Conservation (phyloP, 1,284 basidiomycete species). For the Ceratobasidium sp. region DNA sequence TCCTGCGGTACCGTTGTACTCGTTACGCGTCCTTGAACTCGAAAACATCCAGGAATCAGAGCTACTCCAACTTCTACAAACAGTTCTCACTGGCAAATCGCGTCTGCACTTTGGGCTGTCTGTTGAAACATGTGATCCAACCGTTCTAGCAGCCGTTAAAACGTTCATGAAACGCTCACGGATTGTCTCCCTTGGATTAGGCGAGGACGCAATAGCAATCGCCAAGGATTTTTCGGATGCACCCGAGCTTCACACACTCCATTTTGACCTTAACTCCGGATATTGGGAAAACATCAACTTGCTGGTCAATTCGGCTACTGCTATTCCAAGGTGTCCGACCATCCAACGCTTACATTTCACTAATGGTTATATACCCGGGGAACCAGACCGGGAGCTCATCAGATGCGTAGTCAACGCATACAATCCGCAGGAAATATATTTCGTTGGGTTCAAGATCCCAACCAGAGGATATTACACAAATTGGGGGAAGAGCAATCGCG, state of each 20-base stretch:
- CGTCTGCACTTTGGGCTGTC: background rate
- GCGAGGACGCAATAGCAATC: background rate
- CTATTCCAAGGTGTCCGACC: background rate
- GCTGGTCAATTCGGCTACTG: background rate
- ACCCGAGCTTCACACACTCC: slow-evolving; percentile 9
- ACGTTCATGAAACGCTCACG: background rate
- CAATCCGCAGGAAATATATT: background rate
- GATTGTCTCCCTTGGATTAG: slow-evolving; percentile 7
- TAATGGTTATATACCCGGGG: background rate
- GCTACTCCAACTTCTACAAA: background rate
- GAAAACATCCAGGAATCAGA: background rate
- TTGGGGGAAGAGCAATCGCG: background rate
- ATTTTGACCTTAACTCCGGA: background rate
- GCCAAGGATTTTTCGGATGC: background rate
- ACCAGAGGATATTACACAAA: too few species aligned
- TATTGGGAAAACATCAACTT: background rate
- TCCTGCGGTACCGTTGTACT: background rate
- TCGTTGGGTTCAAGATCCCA: background rate
- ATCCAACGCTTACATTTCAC: background rate
- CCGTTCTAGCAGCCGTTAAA: background rate
- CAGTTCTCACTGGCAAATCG: background rate
- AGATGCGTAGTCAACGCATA: background rate
- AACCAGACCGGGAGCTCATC: slow-evolving; percentile 1
- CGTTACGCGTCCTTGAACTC: background rate
- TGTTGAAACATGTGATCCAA: background rate